phyloP scores from a whole-genome alignment of 768 basidiomycete species.

The Tricholoma furcatifolium region DNA sequence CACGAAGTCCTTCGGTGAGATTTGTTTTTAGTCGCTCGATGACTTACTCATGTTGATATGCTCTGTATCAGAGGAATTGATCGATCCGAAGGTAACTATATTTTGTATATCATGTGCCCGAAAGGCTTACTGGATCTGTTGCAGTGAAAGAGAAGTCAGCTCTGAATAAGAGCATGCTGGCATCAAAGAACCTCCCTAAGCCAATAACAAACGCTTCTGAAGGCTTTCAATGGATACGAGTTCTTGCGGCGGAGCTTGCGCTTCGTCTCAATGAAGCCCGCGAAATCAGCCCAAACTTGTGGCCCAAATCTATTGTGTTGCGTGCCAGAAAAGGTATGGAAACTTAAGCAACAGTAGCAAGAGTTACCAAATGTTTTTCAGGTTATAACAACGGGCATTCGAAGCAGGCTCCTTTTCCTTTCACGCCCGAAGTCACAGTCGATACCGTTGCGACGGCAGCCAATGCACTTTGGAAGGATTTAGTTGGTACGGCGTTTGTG shows the following conservation, averaged over 20 bases:
- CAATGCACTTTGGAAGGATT: conserved; percentile 84
- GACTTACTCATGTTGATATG: background rate
- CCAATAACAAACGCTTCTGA: conserved; percentile 72
- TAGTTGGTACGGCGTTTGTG: conserved; percentile 54
- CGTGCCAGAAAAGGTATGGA: conserved; percentile 67
- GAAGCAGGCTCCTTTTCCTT: conserved; percentile 88
- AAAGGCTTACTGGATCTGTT: conserved; percentile 7
- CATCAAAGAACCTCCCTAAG: conserved; percentile 89
- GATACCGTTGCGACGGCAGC: conserved; percentile 76
- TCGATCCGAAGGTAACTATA: conserved; percentile 72
- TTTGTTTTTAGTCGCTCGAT: background rate
- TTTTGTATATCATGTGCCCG: background rate
- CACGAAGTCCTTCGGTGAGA: conserved; percentile 84
- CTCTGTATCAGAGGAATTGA: conserved; percentile 70
- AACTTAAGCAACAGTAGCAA: background rate
- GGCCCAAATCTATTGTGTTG: conserved; percentile 92
- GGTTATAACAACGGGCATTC: conserved; percentile 70
- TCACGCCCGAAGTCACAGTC: conserved; percentile 67
- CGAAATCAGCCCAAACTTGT: conserved; percentile 65
- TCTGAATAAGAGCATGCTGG: conserved; percentile 89
- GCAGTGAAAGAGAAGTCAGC: conserved; percentile 84
- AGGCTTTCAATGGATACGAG: conserved; percentile 88
- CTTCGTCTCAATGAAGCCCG: conserved; percentile 83
- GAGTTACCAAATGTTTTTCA: conserved; percentile 26
- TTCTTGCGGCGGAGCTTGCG: conserved; percentile 88